Conservation (phyloP, 306 rosid genomes). For the Corylus americana region DNA sequence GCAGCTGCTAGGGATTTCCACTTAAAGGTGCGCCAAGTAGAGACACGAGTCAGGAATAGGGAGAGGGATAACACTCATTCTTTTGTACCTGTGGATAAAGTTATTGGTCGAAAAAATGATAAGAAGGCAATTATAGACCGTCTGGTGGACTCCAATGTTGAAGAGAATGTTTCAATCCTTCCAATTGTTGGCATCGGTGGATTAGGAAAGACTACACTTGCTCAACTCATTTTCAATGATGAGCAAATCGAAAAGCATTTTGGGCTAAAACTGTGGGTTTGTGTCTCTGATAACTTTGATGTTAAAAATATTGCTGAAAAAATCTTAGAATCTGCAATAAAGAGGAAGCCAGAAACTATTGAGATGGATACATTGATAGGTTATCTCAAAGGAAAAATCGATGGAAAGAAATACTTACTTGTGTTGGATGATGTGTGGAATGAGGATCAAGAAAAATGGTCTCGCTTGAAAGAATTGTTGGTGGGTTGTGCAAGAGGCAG, state of each 20-base stretch:
- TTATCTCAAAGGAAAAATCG: too few species aligned
- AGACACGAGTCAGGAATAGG: background rate
- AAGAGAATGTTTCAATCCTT: background rate
- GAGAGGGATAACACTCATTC: background rate
- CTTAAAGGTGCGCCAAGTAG: background rate
- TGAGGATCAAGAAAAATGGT: too few species aligned
- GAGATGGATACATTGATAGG: too few species aligned
- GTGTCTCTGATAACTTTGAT: background rate
- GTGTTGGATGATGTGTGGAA: too few species aligned
- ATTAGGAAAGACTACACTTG: conserved; percentile 25
- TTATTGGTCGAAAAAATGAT: conserved; percentile 19
- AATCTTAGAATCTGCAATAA: too few species aligned
- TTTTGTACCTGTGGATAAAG: background rate
- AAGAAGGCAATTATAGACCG: background rate
- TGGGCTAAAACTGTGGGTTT: conserved; percentile 6
- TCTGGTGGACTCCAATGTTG: background rate
- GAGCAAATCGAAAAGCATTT: background rate
- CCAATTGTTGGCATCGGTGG: conserved; percentile 21
- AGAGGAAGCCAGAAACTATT: too few species aligned
- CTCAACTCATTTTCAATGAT: background rate
- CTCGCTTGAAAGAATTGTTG: too few species aligned
- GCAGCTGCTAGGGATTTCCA: background rate
- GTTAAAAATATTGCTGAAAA: too few species aligned
- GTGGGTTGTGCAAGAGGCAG: too few species aligned
- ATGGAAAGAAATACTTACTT: too few species aligned